These are phyloP conservation scores for Trichoderma parareesei DNA, from an alignment of 495 filamentous ascomycete species.

Conservation along the genomic window DNA sequence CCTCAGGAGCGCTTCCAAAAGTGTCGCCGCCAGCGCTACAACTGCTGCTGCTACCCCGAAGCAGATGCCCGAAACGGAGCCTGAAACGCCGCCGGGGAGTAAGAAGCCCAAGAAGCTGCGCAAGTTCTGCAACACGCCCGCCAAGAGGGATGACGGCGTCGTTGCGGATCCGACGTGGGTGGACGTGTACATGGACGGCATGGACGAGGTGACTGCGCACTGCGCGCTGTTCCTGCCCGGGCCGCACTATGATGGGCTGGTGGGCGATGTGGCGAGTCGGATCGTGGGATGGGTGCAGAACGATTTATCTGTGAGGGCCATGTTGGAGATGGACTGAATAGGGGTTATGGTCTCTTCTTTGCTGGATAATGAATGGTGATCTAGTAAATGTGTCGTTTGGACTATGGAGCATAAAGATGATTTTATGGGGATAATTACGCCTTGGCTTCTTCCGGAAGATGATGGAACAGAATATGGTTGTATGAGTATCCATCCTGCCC, in stretches of 20 bases:
- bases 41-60: not conserved
- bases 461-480: no score
- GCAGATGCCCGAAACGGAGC: not conserved
- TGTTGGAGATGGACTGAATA: constrained; percentile 17
- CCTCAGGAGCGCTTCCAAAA: not conserved
- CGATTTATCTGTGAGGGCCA: constrained; percentile 31
- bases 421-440: no score
- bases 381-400: not conserved
- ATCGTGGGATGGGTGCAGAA: constrained; percentile 69
- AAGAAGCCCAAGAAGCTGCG: constrained; percentile 39
- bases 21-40: not conserved
- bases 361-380: not conserved
- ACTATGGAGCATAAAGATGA: no score
- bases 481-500: no score
- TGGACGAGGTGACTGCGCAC: constrained; percentile 81
- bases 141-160: constrained; percentile 27
- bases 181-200: constrained; percentile 66
- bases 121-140: constrained; percentile 73
- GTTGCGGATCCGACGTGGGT: constrained; percentile 61
- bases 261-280: constrained; percentile 62
- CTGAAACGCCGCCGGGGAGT: constrained; percentile 13
- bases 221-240: constrained; percentile 70
- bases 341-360: not conserved
- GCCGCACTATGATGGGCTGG: constrained; percentile 63
- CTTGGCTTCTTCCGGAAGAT: no score